Base-by-base conservation (phyloP, 2,329 filamentous ascomycete species). In the Sporothrix pseudoabietina region DNA sequence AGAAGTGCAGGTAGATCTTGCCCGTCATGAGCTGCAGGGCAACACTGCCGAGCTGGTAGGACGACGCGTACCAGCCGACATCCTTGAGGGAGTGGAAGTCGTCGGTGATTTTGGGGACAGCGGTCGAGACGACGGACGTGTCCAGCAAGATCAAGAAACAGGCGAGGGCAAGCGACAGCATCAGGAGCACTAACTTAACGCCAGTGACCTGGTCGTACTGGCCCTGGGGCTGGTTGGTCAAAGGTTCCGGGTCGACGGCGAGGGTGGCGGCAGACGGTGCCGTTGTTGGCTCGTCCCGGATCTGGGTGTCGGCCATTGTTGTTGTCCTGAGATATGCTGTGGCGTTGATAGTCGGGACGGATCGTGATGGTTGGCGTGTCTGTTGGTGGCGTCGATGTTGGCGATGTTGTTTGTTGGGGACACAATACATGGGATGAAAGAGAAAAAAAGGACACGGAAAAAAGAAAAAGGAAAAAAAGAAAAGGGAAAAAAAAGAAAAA, bases 1-100 rank as follows among this genome's bases (percentile, higher is more conserved):
- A 80, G 66, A 84, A 83, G 39, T 82, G 78, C 1, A 78, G 83
- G 74, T 87, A 89, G 0, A 88, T 72, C 76, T 85, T 87, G 1
- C 87, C 87, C 0, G 84, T 82, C 19, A 88, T 80, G 1, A 86
- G 86, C 72, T 87, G 85, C 2, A 88, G 77, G 14, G 85, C 82
- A 59, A 84, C 82, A 73, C 85, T 87, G 71, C 68, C 75, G 14
- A 77, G 74, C 69, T 74, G 72, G 59, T 77, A 77, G 16, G 76
- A 70, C 30, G 71, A 74, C 47, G 71, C 76, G 44, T 77, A 77
- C 76, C 76, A 77, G 71, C 76, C 75, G 12, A 77, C 74, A 41
- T 77, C 75, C 9, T 55, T 44, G 4, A 76, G 54, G 4, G 75
- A 75, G 65, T 72, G 72, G 52, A 77, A 77, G 2, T 77, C 76